Percentiles rank a stretch among this genome's conserved stretches.
phyloP scores from a whole-genome alignment of 2,329 filamentous ascomycete species.

The Herpotrichia juniperi region DNA sequence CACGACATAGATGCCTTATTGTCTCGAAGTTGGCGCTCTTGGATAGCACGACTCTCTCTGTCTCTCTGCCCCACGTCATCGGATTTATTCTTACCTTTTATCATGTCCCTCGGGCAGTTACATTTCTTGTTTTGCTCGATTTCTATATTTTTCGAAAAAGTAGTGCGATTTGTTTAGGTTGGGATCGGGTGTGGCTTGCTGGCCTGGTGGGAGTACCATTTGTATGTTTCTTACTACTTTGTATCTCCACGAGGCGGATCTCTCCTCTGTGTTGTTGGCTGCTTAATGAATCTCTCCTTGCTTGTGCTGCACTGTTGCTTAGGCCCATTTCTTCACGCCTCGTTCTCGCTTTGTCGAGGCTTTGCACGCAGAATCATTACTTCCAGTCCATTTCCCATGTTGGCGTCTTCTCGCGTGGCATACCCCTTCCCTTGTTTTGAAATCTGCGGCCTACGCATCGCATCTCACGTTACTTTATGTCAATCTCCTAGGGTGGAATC shows the following conservation, averaged over 20 bases:
- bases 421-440: conserved; percentile 4
- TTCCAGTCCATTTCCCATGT: background rate
- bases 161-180: conserved; percentile 23
- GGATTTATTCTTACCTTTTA: conserved; percentile 34
- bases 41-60: conserved; percentile 38
- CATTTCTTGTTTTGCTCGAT: conserved; percentile 28
- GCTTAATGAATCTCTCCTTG: conserved; percentile 34
- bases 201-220: conserved; percentile 27
- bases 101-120: conserved; percentile 35
- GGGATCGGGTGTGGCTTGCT: conserved; percentile 20
- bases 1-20: conserved; percentile 42
- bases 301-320: conserved; percentile 15
- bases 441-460: background rate
- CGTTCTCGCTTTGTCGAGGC: background rate
- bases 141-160: conserved; percentile 33
- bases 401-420: conserved; percentile 13
- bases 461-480: conserved; percentile 1
- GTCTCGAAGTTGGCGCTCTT: conserved; percentile 41
- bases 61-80: too few relatives aligned
- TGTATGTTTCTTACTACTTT: conserved; percentile 28
- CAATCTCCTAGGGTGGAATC: conserved; percentile 2
- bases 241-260: conserved; percentile 15
- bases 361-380: background rate
- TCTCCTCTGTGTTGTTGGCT: conserved; percentile 22
- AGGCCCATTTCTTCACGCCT: conserved; percentile 1